Evolutionary conservation across 371 early-diverging fungal genomes (phyloP).

Genomic region (Catenaria anguillulae): DNA sequence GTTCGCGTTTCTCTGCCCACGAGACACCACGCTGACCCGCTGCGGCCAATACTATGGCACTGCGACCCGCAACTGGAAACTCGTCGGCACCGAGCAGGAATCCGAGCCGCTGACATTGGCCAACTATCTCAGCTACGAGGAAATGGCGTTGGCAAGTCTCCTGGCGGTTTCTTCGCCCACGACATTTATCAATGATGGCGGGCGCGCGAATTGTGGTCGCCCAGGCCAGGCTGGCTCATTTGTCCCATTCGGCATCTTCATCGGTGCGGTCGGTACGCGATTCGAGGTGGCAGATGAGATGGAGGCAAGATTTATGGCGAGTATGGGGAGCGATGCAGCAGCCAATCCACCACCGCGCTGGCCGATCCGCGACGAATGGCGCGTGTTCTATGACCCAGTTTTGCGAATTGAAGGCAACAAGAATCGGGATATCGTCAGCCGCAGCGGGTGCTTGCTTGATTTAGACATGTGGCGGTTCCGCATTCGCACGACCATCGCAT

Average conservation of each 20-base stretch:
- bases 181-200: conserved; percentile 20
- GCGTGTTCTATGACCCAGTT: background rate
- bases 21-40: conserved; percentile 14
- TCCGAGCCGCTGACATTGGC: conserved; percentile 9
- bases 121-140: conserved; percentile 19
- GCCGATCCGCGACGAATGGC: background rate
- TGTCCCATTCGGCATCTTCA: conserved; percentile 14
- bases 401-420: background rate
- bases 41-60: background rate
- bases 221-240: background rate
- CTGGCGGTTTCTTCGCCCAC: conserved; percentile 18
- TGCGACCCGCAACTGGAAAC: too few relatives aligned
- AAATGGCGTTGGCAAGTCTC: conserved; percentile 17
- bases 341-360: background rate
- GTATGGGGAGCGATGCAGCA: too few relatives aligned
- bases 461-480: conserved; percentile 10
- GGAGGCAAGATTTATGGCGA: conserved; percentile 14
- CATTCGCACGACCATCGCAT: conserved; percentile 13
- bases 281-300: conserved; percentile 15
- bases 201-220: conserved; percentile 12
- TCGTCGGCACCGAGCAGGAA: too few relatives aligned
- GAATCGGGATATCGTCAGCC: background rate
- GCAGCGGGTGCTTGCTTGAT: background rate
- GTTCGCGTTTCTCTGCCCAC: conserved; percentile 12
- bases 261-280: conserved; percentile 21